Evolutionary conservation across 208 protist genomes (phyloP).

Genomic region (Balamuthia mandrillaris): DNA sequence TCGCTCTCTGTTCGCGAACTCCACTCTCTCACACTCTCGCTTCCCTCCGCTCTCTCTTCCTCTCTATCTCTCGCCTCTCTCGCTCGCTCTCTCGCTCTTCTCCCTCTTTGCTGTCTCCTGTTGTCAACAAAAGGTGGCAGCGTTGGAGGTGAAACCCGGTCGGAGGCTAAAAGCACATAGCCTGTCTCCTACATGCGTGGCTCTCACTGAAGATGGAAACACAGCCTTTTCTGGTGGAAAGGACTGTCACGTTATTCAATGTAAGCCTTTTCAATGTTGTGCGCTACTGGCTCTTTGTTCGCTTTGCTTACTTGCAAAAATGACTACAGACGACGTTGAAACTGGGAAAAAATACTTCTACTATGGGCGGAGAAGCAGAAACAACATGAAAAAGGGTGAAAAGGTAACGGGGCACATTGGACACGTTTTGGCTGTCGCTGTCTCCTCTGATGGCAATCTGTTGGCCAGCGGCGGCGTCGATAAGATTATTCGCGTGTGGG

Average conservation of each 20-base stretch:
- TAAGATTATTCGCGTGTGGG: slow-evolving; percentile 36
- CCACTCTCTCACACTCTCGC: too few relatives aligned
- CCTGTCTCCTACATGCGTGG: slow-evolving; percentile 16
- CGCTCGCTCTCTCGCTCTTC: not conserved
- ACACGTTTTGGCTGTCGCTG: slow-evolving; percentile 42
- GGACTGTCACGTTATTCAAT: slow-evolving; percentile 12
- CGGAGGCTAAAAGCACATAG: not conserved
- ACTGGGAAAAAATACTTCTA: too few relatives aligned
- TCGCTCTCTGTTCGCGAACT: too few relatives aligned
- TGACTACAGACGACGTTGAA: not conserved
- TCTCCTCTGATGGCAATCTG: slow-evolving; percentile 35
- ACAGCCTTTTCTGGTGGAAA: slow-evolving; percentile 31
- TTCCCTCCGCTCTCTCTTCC: too few relatives aligned
- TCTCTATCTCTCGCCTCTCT: too few relatives aligned
- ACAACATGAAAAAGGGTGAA: not conserved
- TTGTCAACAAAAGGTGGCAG: not conserved
- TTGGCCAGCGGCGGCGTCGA: slow-evolving; percentile 43
- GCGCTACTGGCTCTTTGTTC: not conserved
- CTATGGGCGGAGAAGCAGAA: not conserved
- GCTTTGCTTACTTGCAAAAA: not conserved
- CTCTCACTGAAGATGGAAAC: slow-evolving; percentile 2
- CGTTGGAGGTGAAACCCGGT: not conserved
- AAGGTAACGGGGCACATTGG: slow-evolving; percentile 35
- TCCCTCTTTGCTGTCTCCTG: not conserved
- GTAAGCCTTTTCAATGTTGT: not conserved